Base-by-base conservation (phyloP, 2,329 filamentous ascomycete species). In the Aspergillus fumigatus region DNA sequence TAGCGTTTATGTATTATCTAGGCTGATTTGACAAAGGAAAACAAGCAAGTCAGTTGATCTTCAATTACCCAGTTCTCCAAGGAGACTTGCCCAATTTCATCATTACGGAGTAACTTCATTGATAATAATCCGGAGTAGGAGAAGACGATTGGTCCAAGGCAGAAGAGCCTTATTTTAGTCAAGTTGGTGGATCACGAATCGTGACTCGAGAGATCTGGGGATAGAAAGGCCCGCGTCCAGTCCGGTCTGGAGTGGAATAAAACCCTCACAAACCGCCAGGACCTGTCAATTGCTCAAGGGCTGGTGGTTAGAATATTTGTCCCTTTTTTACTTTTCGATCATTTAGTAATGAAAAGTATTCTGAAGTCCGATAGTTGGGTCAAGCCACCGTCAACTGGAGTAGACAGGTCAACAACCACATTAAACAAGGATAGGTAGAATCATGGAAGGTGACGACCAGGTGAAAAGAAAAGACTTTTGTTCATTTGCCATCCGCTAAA, bases 401-500 rank as follows among this genome's bases (percentile, higher is more conserved):
- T 47, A 23, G 43, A 47, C 43, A 47, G 43, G 43, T 47, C 43
- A 47, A 51, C 48, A 51, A 32, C 10, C 29, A 23, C 23, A 48
- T 26, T 57, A 59, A 51, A 41, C 58, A 51, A 51, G 48, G 50
- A 43, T 50, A 47, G 55, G 55, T 50, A 60, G 51, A 23, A 23
- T 21, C 41, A 45, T 45, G 41, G 41, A 23, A 61, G 52, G 57
- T 43, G 48, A 21, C 21, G 21, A 47, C n/a, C 1, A 10, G 49
- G 55, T 53, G 56, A 56, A 48, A 55, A 55, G 58, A 62, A 63
- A 63, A 66, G n/a, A 47, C 62, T 71, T 72, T 72, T 72, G 67
- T 69, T 72, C 68, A 65, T 59, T 67, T 67, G 65, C 62, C 63
- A 59, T 64, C 56, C 47, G 54, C 60, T 68, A 71, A 72, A 73